A percentile compares a stretch with the other conserved stretches of the same genome.
These are phyloP conservation scores for Candida hungchunana DNA, from an alignment of 805 yeast genomes.

Conservation along the genomic window DNA sequence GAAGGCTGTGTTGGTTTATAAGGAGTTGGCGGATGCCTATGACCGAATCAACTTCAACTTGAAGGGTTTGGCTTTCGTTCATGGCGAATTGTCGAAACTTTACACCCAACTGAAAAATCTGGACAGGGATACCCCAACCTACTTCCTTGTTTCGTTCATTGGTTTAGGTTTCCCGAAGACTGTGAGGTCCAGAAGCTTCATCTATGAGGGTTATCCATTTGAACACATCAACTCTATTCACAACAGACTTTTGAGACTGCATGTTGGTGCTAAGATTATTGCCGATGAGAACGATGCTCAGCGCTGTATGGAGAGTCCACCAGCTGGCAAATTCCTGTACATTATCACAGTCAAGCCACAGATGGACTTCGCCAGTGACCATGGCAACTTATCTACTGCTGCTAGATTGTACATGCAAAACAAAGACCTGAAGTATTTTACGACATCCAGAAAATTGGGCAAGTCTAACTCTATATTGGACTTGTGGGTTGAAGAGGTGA, in stretches of 20 bases:
- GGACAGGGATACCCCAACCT: slow-evolving; percentile 73
- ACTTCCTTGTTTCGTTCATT: slow-evolving; percentile 72
- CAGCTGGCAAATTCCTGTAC: slow-evolving; percentile 69
- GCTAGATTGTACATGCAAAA: slow-evolving; percentile 73
- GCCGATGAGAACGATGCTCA: slow-evolving; percentile 53
- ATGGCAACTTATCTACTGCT: slow-evolving; percentile 40
- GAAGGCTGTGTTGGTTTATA: slow-evolving; percentile 73
- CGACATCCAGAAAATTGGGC: slow-evolving; percentile 65
- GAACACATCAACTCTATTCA: slow-evolving; percentile 84
- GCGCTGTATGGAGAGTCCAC: slow-evolving; percentile 43
- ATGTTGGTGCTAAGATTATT: slow-evolving; percentile 78
- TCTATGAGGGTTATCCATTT: slow-evolving; percentile 82
- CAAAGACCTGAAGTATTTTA: slow-evolving; percentile 65
- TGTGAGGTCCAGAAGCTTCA: slow-evolving; percentile 69
- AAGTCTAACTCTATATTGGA: slow-evolving; percentile 69
- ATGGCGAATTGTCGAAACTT: slow-evolving; percentile 61
- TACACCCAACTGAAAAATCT: slow-evolving; percentile 62
- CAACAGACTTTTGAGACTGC: slow-evolving; percentile 64
- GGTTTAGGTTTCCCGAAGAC: slow-evolving; percentile 84
- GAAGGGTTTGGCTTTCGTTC: slow-evolving; percentile 67
- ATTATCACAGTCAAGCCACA: slow-evolving; percentile 71
- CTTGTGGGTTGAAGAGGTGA: slow-evolving; percentile 85
- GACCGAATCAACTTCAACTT: slow-evolving; percentile 71
- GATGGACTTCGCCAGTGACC: slow-evolving; percentile 42
- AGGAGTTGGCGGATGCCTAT: slow-evolving; percentile 73